Evolutionary conservation across 176 grass and related monocot genomes (phyloP).

Genomic region (Rhynchospora tenuis): DNA sequence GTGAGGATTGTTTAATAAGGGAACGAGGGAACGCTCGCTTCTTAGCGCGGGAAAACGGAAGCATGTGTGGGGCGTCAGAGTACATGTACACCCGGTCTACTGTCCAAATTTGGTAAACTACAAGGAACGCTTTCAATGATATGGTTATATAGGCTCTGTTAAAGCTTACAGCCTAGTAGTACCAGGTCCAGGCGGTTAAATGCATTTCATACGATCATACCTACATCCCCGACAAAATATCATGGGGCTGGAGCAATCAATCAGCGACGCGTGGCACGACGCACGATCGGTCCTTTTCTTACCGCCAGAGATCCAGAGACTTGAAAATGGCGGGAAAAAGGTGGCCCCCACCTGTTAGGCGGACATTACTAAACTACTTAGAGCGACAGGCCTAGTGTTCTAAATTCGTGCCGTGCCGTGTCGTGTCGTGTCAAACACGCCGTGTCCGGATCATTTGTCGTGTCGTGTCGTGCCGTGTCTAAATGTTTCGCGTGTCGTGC

Average conservation of each 20-base stretch:
- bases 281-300: not conserved
- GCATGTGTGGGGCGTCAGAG: not conserved
- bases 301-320: not conserved
- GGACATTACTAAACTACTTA: too few species aligned
- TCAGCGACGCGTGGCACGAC: not conserved
- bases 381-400: too few species aligned
- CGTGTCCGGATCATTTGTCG: too few species aligned
- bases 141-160: not conserved
- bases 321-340: not conserved
- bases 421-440: too few species aligned
- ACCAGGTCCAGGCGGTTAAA: not conserved
- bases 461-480: too few species aligned
- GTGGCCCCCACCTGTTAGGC: not conserved
- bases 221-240: not conserved
- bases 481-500: too few species aligned
- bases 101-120: not conserved
- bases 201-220: not conserved
- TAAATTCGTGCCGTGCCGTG: too few species aligned
- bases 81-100: not conserved
- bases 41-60: not conserved
- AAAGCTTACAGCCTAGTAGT: not conserved
- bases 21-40: not conserved
- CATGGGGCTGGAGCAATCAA: not conserved
- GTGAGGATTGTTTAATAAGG: not conserved
- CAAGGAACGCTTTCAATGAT: not conserved